These are phyloP conservation scores for Ottelia alismoides DNA, from an alignment of 106 monocot species.

Conservation along the genomic window DNA sequence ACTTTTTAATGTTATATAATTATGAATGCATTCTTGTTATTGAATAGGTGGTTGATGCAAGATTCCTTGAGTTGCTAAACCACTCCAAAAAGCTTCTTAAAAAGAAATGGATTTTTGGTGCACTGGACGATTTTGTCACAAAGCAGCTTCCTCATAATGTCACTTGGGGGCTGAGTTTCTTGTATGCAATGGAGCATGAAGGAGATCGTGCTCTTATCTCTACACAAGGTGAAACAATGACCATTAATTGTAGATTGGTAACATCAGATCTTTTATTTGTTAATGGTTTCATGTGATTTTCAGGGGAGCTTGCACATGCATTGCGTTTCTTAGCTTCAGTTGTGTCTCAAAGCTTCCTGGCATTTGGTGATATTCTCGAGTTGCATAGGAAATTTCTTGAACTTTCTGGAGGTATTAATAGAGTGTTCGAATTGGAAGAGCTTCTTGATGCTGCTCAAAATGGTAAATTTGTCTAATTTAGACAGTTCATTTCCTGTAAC, in stretches of 20 bases:
- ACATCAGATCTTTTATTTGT: neutral
- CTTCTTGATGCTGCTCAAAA: constrained; percentile 75
- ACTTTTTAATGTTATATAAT: too few species aligned
- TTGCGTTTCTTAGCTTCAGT: constrained; percentile 92
- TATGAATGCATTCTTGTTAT: constrained; percentile 67
- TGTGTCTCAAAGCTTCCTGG: constrained; percentile 94
- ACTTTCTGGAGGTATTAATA: constrained; percentile 91
- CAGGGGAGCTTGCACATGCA: constrained; percentile 95
- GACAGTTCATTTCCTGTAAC: too few species aligned
- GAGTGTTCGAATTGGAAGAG: constrained; percentile 95
- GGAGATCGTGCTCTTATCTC: constrained; percentile 84
- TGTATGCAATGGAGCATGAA: constrained; percentile 93
- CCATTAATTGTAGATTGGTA: too few species aligned
- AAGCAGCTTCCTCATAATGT: constrained; percentile 98
- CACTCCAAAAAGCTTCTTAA: constrained; percentile 60
- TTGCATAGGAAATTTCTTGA: constrained; percentile 81
- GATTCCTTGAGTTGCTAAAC: constrained; percentile 67
- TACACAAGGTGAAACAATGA: constrained; percentile 56
- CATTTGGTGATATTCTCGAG: constrained; percentile 99
- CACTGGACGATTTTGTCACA: constrained; percentile 87
- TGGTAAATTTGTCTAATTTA: constrained; percentile 17
- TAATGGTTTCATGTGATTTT: constrained; percentile 7
- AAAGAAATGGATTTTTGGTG: constrained; percentile 89
- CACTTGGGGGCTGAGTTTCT: constrained; percentile 93
- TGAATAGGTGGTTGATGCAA: constrained; percentile 61